A percentile compares a stretch with the other conserved stretches of the same genome.
Conservation (phyloP, 129 eudicot genomes). For the Oenanthe sinensis region DNA sequence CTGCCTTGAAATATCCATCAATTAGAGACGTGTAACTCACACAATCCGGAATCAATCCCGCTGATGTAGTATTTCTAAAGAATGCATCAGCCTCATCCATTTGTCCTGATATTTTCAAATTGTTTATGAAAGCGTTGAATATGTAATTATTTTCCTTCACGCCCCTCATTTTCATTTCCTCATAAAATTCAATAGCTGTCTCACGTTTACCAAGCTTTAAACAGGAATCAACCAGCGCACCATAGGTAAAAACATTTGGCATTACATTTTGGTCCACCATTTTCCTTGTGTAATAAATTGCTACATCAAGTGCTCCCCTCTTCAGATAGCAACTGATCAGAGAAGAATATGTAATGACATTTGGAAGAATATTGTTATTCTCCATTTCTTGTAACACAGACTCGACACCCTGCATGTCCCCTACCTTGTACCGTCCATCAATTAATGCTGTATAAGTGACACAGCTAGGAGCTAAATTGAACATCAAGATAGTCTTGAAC, state of each 20-base stretch:
- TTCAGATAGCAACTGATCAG: slow-evolving; percentile 57
- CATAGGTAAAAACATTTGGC: slow-evolving; percentile 63
- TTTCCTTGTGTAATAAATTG: slow-evolving; percentile 29
- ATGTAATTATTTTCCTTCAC: slow-evolving; percentile 55
- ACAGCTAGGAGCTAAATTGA: slow-evolving; percentile 42
- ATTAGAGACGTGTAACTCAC: slow-evolving; percentile 71
- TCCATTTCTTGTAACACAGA: slow-evolving; percentile 61
- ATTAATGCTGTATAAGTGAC: slow-evolving; percentile 66
- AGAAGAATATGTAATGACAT: slow-evolving; percentile 65
- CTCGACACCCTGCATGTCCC: slow-evolving; percentile 49
- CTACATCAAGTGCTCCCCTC: slow-evolving; percentile 48
- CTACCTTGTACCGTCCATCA: slow-evolving; percentile 59
- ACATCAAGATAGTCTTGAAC: slow-evolving; percentile 33
- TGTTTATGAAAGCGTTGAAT: slow-evolving; percentile 58
- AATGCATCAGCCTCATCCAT: slow-evolving; percentile 63
- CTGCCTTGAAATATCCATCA: slow-evolving; percentile 82
- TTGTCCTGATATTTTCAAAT: slow-evolving; percentile 49
- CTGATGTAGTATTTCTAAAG: slow-evolving; percentile 35
- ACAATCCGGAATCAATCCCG: slow-evolving; percentile 53
- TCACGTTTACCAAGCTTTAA: slow-evolving; percentile 63
- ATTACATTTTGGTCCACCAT: slow-evolving; percentile 41
- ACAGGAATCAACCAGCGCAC: slow-evolving; percentile 58
- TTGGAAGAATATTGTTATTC: slow-evolving; percentile 40
- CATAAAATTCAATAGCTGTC: slow-evolving; percentile 39
- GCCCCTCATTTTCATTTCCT: slow-evolving; percentile 66